These are phyloP conservation scores for Globisporangium mamillatum DNA, from an alignment of 352 stramenopile species.

Conservation along the genomic window DNA sequence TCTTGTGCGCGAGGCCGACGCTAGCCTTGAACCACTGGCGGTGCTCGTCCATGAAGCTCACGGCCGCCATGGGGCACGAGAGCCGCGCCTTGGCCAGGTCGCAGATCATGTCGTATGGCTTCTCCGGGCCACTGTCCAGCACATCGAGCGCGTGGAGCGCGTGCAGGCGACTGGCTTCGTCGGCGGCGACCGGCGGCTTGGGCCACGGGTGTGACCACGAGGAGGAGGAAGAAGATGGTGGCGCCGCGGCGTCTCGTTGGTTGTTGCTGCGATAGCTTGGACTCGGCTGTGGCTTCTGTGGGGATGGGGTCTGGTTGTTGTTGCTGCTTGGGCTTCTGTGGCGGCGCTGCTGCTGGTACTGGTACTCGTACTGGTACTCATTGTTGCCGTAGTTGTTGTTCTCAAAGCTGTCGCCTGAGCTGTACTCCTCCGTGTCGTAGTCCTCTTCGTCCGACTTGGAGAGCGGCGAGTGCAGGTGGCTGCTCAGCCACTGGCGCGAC, in stretches of 20 bases:
- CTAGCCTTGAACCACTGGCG: slow-evolving; percentile 82
- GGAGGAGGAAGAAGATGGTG: slow-evolving; percentile 6
- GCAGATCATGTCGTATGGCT: slow-evolving; percentile 76
- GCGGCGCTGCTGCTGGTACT: slow-evolving; percentile 18
- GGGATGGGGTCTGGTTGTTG: slow-evolving; percentile 21
- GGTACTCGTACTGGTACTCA: slow-evolving; percentile 28
- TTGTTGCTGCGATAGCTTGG: slow-evolving; percentile 22
- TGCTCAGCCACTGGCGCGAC: slow-evolving; percentile 53
- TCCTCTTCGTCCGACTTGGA: slow-evolving; percentile 39
- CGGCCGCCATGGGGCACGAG: slow-evolving; percentile 69
- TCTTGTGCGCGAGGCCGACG: slow-evolving; percentile 63
- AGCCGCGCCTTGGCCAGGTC: slow-evolving; percentile 66
- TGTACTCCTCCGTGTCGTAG: slow-evolving; percentile 38
- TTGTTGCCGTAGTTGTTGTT: slow-evolving; percentile 11
- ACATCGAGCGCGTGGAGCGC: slow-evolving; percentile 50
- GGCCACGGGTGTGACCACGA: slow-evolving; percentile 71
- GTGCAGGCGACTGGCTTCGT: slow-evolving; percentile 55
- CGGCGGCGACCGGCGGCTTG: slow-evolving; percentile 46
- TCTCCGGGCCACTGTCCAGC: slow-evolving; percentile 59
- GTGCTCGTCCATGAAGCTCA: slow-evolving; percentile 78
- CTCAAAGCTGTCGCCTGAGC: slow-evolving; percentile 27
- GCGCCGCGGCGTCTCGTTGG: slow-evolving; percentile 19
- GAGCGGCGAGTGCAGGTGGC: slow-evolving; percentile 59
- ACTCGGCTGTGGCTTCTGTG: slow-evolving; percentile 9
- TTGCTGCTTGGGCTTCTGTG: slow-evolving; percentile 14